Evolutionary conservation across 176 grass and related monocot species (phyloP).

Genomic region (Panicum miliaceum): DNA sequence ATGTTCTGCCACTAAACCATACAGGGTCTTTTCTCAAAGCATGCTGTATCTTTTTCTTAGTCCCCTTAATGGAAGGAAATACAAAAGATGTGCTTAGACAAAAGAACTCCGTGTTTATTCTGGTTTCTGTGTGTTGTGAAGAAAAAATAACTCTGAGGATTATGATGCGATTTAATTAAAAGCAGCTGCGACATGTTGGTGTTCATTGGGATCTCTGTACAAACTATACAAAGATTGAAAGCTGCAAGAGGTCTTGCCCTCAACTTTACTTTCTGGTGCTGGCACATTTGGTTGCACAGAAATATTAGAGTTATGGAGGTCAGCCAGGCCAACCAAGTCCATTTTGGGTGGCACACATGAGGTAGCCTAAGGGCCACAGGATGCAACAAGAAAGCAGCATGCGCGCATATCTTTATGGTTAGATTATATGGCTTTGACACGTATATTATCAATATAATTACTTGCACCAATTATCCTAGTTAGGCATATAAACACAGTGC

Average conservation of each 20-base stretch:
- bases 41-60: neutral
- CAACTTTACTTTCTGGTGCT: slow-evolving; percentile 4
- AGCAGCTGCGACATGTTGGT: neutral
- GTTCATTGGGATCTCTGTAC: neutral
- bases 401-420: neutral
- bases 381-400: neutral
- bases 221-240: neutral
- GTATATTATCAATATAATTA: neutral
- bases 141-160: neutral
- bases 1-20: neutral
- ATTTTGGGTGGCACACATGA: neutral
- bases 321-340: neutral
- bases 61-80: neutral
- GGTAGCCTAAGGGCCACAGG: neutral
- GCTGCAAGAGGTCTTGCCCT: neutral
- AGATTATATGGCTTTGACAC: slow-evolving; percentile 13
- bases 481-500: neutral
- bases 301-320: neutral
- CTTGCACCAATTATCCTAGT: neutral
- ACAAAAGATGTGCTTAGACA: neutral
- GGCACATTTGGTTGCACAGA: neutral
- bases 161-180: neutral
- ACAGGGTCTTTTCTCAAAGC: neutral
- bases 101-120: neutral
- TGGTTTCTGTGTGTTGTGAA: neutral